Conservation (phyloP, 2,329 filamentous ascomycete genomes). For the Tricladium varicosporioides region DNA sequence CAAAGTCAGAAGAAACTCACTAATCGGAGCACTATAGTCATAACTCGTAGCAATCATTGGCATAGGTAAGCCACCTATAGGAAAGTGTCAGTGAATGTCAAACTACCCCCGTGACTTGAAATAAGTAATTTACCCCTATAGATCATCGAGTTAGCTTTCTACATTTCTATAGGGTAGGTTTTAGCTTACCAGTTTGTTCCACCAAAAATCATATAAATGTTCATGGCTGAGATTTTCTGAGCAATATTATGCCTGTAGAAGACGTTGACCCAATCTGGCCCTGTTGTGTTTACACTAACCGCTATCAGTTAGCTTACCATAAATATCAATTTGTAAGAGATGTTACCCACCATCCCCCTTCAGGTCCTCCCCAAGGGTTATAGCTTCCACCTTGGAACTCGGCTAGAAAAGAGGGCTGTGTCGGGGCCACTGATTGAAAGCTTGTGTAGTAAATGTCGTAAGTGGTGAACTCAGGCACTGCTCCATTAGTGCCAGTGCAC, state of each 20-base stretch:
- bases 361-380: constrained; percentile 60
- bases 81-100: too few species aligned
- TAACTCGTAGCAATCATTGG: constrained; percentile 60
- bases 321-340: too few species aligned
- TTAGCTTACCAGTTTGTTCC: constrained; percentile 56
- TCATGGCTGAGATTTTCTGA: constrained; percentile 57
- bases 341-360: constrained; percentile 41
- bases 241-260: constrained; percentile 63
- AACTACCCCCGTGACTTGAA: too few species aligned
- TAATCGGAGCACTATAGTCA: constrained; percentile 61
- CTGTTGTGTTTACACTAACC: constrained; percentile 44
- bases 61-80: constrained; percentile 49
- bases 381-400: constrained; percentile 61
- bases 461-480: constrained; percentile 49
- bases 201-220: constrained; percentile 63
- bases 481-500: constrained; percentile 58
- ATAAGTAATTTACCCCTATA: too few species aligned
- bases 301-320: too few species aligned
- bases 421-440: constrained; percentile 29
- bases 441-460: constrained; percentile 33
- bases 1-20: constrained; percentile 5
- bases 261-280: constrained; percentile 59
- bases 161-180: neutral
- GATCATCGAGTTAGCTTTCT: neutral
- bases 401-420: constrained; percentile 47